Evolutionary conservation across 495 filamentous ascomycete genomes (phyloP).

Genomic region (Amorphotheca resinae): DNA sequence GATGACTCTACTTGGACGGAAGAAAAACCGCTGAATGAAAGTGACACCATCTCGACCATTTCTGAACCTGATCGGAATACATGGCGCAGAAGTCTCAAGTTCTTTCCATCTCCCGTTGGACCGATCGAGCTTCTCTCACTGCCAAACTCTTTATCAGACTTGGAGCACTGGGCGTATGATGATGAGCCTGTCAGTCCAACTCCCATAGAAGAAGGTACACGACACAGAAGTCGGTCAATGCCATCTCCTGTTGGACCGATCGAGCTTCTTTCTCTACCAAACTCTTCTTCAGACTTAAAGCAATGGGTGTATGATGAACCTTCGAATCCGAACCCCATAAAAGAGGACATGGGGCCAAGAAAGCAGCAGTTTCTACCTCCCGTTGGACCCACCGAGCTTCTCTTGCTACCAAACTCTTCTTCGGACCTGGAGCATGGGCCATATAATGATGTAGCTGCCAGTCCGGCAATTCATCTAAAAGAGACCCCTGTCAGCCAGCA

Average conservation of each 20-base stretch:
- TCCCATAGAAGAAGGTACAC: background rate
- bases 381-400: slow-evolving; percentile 26
- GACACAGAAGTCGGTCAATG: background rate
- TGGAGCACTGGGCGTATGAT: background rate
- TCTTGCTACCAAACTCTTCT: slow-evolving; percentile 27
- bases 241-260: slow-evolving; percentile 25
- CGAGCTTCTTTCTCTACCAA: slow-evolving; percentile 28
- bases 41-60: background rate
- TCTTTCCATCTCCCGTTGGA: slow-evolving; percentile 21
- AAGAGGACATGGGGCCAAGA: background rate
- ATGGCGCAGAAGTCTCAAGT: background rate
- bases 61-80: background rate
- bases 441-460: background rate
- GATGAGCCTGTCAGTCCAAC: background rate
- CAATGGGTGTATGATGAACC: background rate
- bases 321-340: background rate
- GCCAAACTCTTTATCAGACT: slow-evolving; percentile 22
- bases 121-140: slow-evolving; percentile 27
- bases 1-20: background rate
- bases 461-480: too few species aligned
- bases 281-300: slow-evolving; percentile 16
- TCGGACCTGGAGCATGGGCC: background rate
- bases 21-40: background rate
- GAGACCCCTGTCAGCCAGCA: background rate
- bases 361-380: slow-evolving; percentile 13